Base-by-base conservation (phyloP, 805 yeast genomes). In the Wickerhamomyces rabaulensis region DNA sequence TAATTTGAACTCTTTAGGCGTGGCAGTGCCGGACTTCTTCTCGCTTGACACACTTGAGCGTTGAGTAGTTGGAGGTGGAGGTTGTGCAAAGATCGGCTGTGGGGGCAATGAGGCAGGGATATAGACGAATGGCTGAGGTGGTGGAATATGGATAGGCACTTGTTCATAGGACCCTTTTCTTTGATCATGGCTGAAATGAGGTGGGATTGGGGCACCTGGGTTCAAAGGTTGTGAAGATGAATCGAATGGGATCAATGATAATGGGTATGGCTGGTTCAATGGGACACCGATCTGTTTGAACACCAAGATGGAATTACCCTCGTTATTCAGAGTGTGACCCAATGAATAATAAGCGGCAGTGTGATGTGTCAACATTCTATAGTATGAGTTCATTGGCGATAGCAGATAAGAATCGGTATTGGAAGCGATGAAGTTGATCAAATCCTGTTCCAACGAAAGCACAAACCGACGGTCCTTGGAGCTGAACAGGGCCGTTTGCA, bases 331-430 rank as follows among this genome's bases (percentile, higher is more conserved):
- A 9, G 72, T 73, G 56, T 85, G 91, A 39, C 80, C 80, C 46
- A 84, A 61, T 21, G 71, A 67, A 56, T 83, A 82, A 59, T 82
- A 83, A 35, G 80, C 84, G 5, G 90, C 87, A 31, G 84, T 66
- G 52, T 83, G 85, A 62, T 86, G 91, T 0, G 84, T 74, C 45
- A 86, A 64, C 40, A 86, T 66, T 53, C 92, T 67, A 53, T 79
- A 80, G 60, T 81, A 85, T 3, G 89, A 81, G 61, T 85, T 85
- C 74, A 80, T 74, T 7, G 62, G 63, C 22, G 53, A 70, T 65
- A 70, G 67, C 55, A 26, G 74, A 62, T 58, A 71, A 52, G 63
- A 70, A 55, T 57, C 69, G 44, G 54, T 73, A 56, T 54, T 67
- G 42, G 70, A 65, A 8, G 67, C 54, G 33, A 78, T 68, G 54